Evolutionary conservation across 1,139 yeast species (phyloP), one percentile per base, ranked within the genome.

Genomic region (Protomyces inouyei): DNA sequence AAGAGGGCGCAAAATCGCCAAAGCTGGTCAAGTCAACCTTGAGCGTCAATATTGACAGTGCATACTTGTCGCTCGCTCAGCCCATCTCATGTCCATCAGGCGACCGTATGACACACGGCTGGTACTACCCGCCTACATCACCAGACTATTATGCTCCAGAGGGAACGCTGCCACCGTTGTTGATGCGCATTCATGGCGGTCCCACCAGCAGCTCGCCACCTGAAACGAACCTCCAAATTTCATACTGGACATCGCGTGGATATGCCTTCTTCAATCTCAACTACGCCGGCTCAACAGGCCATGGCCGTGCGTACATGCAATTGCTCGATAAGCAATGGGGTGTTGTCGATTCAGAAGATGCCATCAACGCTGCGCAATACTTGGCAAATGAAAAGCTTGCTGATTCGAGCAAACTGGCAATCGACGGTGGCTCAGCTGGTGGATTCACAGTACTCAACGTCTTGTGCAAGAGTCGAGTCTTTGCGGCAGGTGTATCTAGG

Each of bases 401-500:
- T 12, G 64, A 60, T 28, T 21, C 43, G 16, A 6, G 16, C 46
- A 45, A 48, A 25, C 32, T 60, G 59, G 54, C 60, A 6, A 60
- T 60, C 43, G 60, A 55, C 38, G 64, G 64, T 6, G 55, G 55
- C 21, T 60, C 64, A 2, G 64, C 64, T 14, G 64, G 64, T 12
- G 64, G 64, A 4, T 54, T 54, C 38, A 54, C 64, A 9, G 64
- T 60, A 18, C 35, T 60, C 40, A 54, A 28, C 18, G 59, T 45
- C 8, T 54, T 60, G 8, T 46, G 55, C 32, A 57, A 60, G 21
- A 45, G 57, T 9, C 40, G 14, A 10, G 55, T 60, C 40, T 54
- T 60, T 23, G 59, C 64, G 8, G 64, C 64, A 16, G 64, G 60
- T 4, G 32, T 48, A 14, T 38, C 53, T 23, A 45, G 54, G 23